Evolutionary conservation across 2,329 filamentous ascomycete species (phyloP).

Genomic region (Cladosporium colombiae): DNA sequence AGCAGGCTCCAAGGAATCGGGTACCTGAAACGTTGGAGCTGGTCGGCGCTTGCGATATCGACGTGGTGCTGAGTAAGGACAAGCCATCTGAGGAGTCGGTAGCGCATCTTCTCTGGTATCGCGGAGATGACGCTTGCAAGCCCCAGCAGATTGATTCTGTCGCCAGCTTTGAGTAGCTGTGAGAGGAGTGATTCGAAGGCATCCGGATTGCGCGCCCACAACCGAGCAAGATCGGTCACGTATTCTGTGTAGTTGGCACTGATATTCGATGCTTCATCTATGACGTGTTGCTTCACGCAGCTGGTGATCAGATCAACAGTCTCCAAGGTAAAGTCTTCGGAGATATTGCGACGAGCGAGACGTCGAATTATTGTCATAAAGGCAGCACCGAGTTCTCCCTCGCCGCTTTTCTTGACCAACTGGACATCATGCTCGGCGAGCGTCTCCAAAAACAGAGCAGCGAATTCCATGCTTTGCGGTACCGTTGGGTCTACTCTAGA

Average conservation of each 20-base stretch:
- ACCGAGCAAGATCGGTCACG: background rate
- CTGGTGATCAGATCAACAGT: background rate
- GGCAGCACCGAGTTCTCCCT: background rate
- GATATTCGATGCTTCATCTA: background rate
- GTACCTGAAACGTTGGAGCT: background rate
- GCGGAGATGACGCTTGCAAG: background rate
- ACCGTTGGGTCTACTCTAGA: constrained; percentile 3
- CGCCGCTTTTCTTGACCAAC: background rate
- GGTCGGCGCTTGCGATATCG: background rate
- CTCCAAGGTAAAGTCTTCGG: background rate
- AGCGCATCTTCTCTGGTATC: background rate
- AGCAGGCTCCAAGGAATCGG: background rate
- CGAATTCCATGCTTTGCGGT: constrained; percentile 17
- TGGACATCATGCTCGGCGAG: background rate
- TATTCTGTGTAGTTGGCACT: background rate
- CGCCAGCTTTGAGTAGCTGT: background rate
- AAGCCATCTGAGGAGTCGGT: constrained; percentile 21
- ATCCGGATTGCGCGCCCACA: constrained; percentile 11
- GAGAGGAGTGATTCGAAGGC: background rate
- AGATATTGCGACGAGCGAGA: background rate
- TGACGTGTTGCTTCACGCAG: background rate
- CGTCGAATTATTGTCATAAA: background rate
- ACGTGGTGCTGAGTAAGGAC: constrained; percentile 18
- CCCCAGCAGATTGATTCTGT: background rate
- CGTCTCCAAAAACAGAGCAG: constrained; percentile 10